phyloP scores from a whole-genome alignment of 345 rosid genomes.

The Syzygium grande region DNA sequence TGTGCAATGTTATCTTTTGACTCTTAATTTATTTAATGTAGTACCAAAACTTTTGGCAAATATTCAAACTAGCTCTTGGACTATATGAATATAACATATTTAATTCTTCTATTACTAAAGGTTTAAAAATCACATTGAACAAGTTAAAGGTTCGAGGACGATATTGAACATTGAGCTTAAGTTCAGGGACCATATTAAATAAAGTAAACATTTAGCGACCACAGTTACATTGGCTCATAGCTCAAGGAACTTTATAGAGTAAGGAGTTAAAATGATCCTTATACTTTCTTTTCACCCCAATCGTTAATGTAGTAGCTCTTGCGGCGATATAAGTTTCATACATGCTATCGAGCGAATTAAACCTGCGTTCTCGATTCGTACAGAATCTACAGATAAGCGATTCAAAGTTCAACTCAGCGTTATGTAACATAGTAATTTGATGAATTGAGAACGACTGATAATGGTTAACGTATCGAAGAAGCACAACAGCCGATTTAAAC shows the following conservation, averaged over 20 bases:
- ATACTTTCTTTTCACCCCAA: not conserved
- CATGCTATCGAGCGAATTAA: rapidly evolving
- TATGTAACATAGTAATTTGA: not conserved
- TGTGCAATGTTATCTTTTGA: no score
- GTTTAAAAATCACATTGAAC: not conserved
- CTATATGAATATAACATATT: not conserved
- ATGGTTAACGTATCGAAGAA: not conserved
- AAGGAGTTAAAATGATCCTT: not conserved
- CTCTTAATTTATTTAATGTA: no score
- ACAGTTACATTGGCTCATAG: not conserved
- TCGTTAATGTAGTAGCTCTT: not conserved
- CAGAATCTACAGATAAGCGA: not conserved
- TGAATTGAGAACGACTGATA: not conserved
- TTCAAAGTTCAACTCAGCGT: not conserved
- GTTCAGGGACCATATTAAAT: no score
- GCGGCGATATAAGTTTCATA: not conserved
- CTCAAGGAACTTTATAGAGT: not conserved
- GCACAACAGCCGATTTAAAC: not conserved
- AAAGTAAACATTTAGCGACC: not conserved
- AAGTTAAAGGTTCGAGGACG: no score
- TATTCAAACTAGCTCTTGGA: not conserved
- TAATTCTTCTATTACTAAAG: not conserved
- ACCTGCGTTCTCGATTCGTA: rapidly evolving
- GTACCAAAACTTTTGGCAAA: rapidly evolving
- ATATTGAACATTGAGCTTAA: no score